A percentile compares a stretch with the other conserved stretches of the same genome.
Evolutionary conservation across 1,284 basidiomycete genomes (phyloP).

Genomic region (Microbotryomycetes sp.): DNA sequence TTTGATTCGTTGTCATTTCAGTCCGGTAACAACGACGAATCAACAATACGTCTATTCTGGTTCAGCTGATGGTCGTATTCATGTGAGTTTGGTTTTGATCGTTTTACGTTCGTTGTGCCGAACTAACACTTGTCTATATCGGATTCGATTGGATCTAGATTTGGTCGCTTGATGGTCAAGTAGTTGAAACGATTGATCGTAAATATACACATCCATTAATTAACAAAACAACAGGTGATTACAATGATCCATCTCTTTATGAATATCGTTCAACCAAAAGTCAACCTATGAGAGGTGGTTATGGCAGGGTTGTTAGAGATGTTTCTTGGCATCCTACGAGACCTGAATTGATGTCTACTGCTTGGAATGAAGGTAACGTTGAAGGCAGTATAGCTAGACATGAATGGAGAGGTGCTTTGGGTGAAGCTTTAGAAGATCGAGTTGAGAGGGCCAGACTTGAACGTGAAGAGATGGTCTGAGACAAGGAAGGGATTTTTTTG

Average conservation of each 20-base stretch:
- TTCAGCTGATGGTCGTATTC: conserved; percentile 70
- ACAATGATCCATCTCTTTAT: conserved; percentile 39
- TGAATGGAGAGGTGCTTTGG: conserved; percentile 74
- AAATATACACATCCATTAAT: conserved; percentile 64
- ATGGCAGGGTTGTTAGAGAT: conserved; percentile 60
- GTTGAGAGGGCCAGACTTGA: conserved; percentile 53
- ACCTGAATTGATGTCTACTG: conserved; percentile 80
- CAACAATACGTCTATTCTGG: conserved; percentile 91
- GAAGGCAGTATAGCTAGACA: conserved; percentile 74
- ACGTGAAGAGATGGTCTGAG: conserved; percentile 17
- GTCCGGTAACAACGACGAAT: conserved; percentile 83
- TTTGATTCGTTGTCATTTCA: conserved; percentile 92
- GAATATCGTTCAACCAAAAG: conserved; percentile 17
- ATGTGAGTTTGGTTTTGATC: conserved; percentile 51
- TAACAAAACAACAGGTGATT: conserved; percentile 38
- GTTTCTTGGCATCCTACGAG: conserved; percentile 87
- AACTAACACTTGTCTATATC: conserved; percentile 6
- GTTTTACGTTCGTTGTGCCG: background rate
- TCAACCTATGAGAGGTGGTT: conserved; percentile 22
- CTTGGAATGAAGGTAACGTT: conserved; percentile 38
- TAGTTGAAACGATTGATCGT: conserved; percentile 79
- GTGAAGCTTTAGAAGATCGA: conserved; percentile 62
- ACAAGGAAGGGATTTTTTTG: background rate
- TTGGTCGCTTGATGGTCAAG: conserved; percentile 84
- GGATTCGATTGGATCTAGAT: conserved; percentile 55